These are phyloP conservation scores for Penicillium janthinellum DNA, from an alignment of 2,329 filamentous ascomycete species.

Conservation along the genomic window DNA sequence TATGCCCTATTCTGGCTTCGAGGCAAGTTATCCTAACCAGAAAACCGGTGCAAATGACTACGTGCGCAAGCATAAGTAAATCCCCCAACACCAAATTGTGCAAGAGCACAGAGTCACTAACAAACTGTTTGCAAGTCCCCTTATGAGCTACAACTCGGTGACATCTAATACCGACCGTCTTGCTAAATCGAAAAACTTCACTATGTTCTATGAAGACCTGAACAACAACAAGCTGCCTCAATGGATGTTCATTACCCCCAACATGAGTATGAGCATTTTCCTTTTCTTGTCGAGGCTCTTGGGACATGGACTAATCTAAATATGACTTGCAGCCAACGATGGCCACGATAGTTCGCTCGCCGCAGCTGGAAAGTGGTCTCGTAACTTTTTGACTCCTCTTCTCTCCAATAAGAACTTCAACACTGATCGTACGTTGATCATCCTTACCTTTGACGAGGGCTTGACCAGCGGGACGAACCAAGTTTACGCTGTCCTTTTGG, in stretches of 20 bases:
- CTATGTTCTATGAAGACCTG: constrained; percentile 6
- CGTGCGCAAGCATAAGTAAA: constrained; percentile 3
- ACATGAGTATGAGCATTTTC: constrained; percentile 1
- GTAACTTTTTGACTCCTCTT: constrained; percentile 4
- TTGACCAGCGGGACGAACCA: background rate
- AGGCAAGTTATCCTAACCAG: constrained; percentile 4
- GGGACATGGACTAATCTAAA: background rate
- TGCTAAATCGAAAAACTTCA: constrained; percentile 9
- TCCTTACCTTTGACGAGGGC: constrained; percentile 6
- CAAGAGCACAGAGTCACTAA: background rate
- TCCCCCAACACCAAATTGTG: background rate
- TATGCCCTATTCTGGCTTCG: constrained; percentile 5
- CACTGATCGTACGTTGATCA: constrained; percentile 2
- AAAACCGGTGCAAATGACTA: constrained; percentile 4
- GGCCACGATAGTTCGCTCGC: constrained; percentile 3
- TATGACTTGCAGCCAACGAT: constrained; percentile 1
- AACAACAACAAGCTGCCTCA: constrained; percentile 8
- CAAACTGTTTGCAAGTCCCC: background rate
- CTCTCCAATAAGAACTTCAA: constrained; percentile 3
- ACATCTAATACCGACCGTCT: background rate
- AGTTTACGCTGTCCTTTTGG: constrained; percentile 1
- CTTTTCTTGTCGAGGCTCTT: background rate
- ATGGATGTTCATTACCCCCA: constrained; percentile 9
- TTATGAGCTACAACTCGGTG: constrained; percentile 8
- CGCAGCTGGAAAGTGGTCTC: background rate